These are phyloP conservation scores for Paramecium primaurelia DNA, from an alignment of 73 alveolate genomes.

Conservation along the genomic window DNA sequence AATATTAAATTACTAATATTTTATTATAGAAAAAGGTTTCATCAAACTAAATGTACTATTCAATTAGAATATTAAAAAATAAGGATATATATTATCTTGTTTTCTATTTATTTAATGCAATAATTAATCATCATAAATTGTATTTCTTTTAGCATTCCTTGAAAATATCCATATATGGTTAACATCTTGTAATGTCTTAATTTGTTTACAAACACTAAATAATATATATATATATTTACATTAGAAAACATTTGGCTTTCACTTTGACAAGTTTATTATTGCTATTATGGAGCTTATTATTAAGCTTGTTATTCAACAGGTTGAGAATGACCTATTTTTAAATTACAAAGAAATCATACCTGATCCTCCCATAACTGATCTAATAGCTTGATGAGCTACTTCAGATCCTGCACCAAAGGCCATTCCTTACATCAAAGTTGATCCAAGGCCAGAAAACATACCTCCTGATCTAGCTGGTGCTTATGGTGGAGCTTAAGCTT, in stretches of 20 bases:
- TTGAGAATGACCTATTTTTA: background rate
- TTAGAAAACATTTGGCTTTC: slow-evolving; percentile 46
- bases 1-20: no score
- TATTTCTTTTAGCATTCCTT: slow-evolving; percentile 60
- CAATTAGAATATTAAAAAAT: no score
- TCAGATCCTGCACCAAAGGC: slow-evolving; percentile 85
- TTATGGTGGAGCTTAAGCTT: slow-evolving; percentile 49
- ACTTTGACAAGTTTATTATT: slow-evolving; percentile 38
- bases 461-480: slow-evolving; percentile 58
- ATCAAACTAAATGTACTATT: no score
- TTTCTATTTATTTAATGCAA: background rate
- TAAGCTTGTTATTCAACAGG: slow-evolving; percentile 15
- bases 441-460: slow-evolving; percentile 71
- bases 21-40: background rate
- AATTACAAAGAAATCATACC: slow-evolving; percentile 17
- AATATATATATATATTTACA: slow-evolving; percentile 4
- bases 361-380: slow-evolving; percentile 58
- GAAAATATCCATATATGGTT: slow-evolving; percentile 66
- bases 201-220: slow-evolving; percentile 61
- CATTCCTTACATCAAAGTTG: slow-evolving; percentile 72
- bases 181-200: slow-evolving; percentile 65
- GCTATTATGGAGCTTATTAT: background rate
- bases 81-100: background rate
- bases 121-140: slow-evolving; percentile 24
- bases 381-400: slow-evolving; percentile 77